A percentile compares a stretch with the other conserved stretches of the same genome.
phyloP scores from a whole-genome alignment of 805 yeast genomes.

The Candida wancherniae region DNA sequence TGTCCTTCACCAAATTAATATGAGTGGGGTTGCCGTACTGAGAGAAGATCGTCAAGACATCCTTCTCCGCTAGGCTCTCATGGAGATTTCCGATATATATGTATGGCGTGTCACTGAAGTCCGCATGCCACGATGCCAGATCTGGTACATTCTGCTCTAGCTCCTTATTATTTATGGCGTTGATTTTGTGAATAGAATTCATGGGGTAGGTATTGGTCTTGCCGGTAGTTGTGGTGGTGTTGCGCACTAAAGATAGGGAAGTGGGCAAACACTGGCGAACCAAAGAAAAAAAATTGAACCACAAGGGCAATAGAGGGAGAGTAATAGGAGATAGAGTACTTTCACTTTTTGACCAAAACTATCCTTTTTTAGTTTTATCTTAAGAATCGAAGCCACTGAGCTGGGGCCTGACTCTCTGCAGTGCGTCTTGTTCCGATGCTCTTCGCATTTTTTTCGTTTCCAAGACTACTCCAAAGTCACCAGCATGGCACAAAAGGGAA shows the following conservation, averaged over 20 bases:
- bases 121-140: conserved; percentile 85
- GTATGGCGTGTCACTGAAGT: conserved; percentile 71
- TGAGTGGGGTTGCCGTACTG: conserved; percentile 88
- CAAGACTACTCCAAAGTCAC: conserved; percentile 2
- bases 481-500: conserved; percentile 13
- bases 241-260: no score
- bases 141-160: conserved; percentile 53
- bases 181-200: conserved; percentile 42
- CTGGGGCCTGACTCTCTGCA: conserved; percentile 2
- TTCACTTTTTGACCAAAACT: no score
- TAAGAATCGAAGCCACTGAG: no score
- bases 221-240: no score
- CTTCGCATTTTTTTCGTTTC: conserved; percentile 10
- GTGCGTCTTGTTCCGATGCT: no score
- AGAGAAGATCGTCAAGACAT: conserved; percentile 71
- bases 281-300: no score
- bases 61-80: conserved; percentile 62
- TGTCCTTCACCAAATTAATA: conserved; percentile 63
- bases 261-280: no score
- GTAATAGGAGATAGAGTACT: no score
- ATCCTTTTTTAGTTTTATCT: no score
- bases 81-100: conserved; percentile 75
- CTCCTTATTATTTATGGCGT: conserved; percentile 62
- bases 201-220: no score
- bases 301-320: no score